Conservation (phyloP, 805 yeast genomes). For the Candida rishiriensis region DNA sequence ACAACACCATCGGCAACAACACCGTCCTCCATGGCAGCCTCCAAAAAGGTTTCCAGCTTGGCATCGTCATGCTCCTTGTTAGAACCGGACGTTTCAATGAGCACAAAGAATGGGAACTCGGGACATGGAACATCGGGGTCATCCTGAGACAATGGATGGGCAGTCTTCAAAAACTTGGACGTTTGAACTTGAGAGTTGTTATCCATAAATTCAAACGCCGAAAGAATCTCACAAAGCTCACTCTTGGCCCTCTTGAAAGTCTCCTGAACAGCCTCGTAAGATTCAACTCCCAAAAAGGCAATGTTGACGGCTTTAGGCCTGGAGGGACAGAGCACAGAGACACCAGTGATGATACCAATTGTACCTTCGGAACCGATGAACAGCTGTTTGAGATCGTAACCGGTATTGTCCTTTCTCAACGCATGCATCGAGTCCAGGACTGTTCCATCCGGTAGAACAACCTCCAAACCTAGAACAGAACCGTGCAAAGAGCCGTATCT, state of each 20-base stretch:
- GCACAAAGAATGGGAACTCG: slow-evolving; percentile 81
- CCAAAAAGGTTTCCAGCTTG: slow-evolving; percentile 81
- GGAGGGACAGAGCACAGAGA: slow-evolving; percentile 84
- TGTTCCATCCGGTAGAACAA: slow-evolving; percentile 87
- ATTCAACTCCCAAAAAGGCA: slow-evolving; percentile 77
- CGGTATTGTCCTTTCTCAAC: slow-evolving; percentile 91
- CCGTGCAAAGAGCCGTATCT: slow-evolving; percentile 94
- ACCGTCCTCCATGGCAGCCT: slow-evolving; percentile 77
- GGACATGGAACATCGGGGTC: slow-evolving; percentile 33
- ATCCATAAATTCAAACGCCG: slow-evolving; percentile 96
- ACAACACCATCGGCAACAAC: slow-evolving; percentile 89
- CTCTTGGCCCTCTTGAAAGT: slow-evolving; percentile 73
- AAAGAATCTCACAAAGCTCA: slow-evolving; percentile 78
- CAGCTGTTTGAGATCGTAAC: slow-evolving; percentile 86
- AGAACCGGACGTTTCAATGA: slow-evolving; percentile 96
- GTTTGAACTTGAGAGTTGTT: slow-evolving; percentile 60
- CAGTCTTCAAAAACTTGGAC: slow-evolving; percentile 50
- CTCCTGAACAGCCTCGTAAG: slow-evolving; percentile 79
- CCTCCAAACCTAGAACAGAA: slow-evolving; percentile 84
- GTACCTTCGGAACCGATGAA: slow-evolving; percentile 96
- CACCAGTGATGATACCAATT: slow-evolving; percentile 84
- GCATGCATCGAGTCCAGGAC: slow-evolving; percentile 75
- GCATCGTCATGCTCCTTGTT: slow-evolving; percentile 90
- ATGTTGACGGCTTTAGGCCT: slow-evolving; percentile 84
- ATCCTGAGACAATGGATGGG: slow-evolving; percentile 68